A percentile compares a stretch with the other conserved stretches of the same genome.
phyloP scores from a whole-genome alignment of 345 rosid species.

The Streptanthus diversifolius region DNA sequence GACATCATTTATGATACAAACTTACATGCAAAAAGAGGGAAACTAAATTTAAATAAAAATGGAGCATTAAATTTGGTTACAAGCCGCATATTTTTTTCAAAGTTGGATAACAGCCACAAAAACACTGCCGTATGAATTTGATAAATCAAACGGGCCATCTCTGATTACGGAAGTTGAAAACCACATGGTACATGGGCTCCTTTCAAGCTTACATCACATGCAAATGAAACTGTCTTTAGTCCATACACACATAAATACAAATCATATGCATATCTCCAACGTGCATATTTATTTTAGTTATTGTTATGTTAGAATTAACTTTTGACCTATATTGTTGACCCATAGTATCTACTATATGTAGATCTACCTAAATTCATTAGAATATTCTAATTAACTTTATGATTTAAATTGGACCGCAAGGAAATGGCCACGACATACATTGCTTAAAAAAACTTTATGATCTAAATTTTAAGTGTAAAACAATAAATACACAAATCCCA shows the following conservation, averaged over 20 bases:
- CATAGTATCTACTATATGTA: conserved; percentile 17
- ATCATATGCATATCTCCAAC: not conserved
- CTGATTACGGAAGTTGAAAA: not conserved
- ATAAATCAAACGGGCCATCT: not conserved
- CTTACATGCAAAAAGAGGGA: too few relatives aligned
- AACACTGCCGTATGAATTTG: not conserved
- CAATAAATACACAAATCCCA: not conserved
- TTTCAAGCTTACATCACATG: not conserved
- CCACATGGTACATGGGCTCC: not conserved
- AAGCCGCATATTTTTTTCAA: not conserved
- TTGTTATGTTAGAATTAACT: not conserved
- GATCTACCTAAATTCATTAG: conserved; percentile 7
- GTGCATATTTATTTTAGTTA: not conserved
- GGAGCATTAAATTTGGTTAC: too few relatives aligned
- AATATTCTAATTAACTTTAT: not conserved
- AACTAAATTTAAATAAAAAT: too few relatives aligned
- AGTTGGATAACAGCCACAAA: not conserved
- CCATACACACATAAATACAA: not conserved
- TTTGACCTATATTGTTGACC: conserved; percentile 23
- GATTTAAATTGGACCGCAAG: too few relatives aligned
- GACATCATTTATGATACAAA: too few relatives aligned
- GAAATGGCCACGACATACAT: too few relatives aligned
- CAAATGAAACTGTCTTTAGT: not conserved
- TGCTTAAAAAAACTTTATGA: too few relatives aligned
- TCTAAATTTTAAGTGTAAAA: not conserved